Evolutionary conservation across 169 alveolate species (phyloP), one percentile per base, ranked within the genome.

Genomic region (Perkinsus olseni): DNA sequence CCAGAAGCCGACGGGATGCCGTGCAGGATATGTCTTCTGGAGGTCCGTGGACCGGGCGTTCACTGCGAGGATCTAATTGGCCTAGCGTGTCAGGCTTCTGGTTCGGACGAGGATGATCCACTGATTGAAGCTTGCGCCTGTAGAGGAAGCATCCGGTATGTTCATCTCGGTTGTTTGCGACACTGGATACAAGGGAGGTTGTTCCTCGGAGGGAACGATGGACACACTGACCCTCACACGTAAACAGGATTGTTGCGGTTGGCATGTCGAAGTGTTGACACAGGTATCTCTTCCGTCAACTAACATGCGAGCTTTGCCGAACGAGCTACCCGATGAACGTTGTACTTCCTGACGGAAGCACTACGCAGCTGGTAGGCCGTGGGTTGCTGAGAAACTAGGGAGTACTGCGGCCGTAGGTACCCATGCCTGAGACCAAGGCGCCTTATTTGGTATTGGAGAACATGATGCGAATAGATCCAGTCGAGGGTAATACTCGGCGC

Each of bases 121-220:
- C 92, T 98, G 38, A 96, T 98, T 3, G 95, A 98, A 38, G 99
- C 99, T 11, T 98, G 99, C 95, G 97, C 96, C 62, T 98, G 99
- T 96, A 95, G 97, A 39, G 99, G 99, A 0, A 96, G 99, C 31
- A 97, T 98, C 95, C 97, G 97, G 82, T 96, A 96, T 93, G 98
- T 98, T 11, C 99, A 98, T 95, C 95, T 97, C 40, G 96, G 96
- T 74, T 98, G 99, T 94, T 91, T 98, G 92, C 95, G 98, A 91
- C 96, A 95, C 74, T 98, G 99, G 99, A 95, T 98, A n/a, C 93
- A 97, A 91, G 96, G 97, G 11, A 95, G 98, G 91, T 94, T 96
- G 94, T 97, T 95, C 93, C 91, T 95, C 91, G 95, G 82, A 4
- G 82, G 82, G 37, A 62, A 62, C 17, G 82, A 62, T 13, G 82